Evolutionary conservation across 2,329 filamentous ascomycete species (phyloP).

Genomic region (Aureobasidium namibiae): DNA sequence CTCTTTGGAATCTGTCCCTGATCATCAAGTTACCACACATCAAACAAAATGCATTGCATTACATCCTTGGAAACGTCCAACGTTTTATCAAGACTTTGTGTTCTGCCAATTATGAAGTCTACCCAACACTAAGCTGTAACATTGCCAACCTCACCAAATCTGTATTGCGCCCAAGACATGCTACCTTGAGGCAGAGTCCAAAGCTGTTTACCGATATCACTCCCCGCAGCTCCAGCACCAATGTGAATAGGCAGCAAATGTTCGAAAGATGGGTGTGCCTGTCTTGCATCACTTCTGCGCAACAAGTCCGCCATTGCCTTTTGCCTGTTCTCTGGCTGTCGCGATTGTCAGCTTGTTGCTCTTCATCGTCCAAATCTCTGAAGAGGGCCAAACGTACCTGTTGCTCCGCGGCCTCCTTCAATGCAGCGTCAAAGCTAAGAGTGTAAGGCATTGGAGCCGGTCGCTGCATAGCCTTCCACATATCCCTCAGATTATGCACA

Average conservation of each 20-base stretch:
- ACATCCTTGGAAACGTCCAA: neutral
- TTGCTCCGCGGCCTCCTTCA: slow-evolving; percentile 27
- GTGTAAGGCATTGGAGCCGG: slow-evolving; percentile 25
- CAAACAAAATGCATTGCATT: too few species aligned
- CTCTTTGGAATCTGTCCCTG: too few species aligned
- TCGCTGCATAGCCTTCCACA: slow-evolving; percentile 19
- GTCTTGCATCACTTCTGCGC: slow-evolving; percentile 43
- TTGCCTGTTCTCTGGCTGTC: slow-evolving; percentile 22
- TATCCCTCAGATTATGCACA: slow-evolving; percentile 36
- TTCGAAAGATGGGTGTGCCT: slow-evolving; percentile 57
- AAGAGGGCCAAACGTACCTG: slow-evolving; percentile 1
- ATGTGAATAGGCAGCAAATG: slow-evolving; percentile 55
- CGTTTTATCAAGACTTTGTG: neutral
- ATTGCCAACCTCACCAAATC: slow-evolving; percentile 23
- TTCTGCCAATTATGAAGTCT: neutral
- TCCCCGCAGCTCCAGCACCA: slow-evolving; percentile 27
- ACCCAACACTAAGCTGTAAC: slow-evolving; percentile 12
- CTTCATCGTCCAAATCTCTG: neutral
- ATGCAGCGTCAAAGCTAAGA: slow-evolving; percentile 26
- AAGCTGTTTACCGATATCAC: slow-evolving; percentile 23
- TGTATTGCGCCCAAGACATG: slow-evolving; percentile 29
- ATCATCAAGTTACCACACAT: too few species aligned
- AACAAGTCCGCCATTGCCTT: slow-evolving; percentile 29
- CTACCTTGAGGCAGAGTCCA: slow-evolving; percentile 29
- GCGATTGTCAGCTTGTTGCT: neutral